Percentiles rank a stretch among this genome's conserved stretches.
These are phyloP conservation scores for Evernia prunastri DNA, from an alignment of 495 filamentous ascomycete species.

Conservation along the genomic window DNA sequence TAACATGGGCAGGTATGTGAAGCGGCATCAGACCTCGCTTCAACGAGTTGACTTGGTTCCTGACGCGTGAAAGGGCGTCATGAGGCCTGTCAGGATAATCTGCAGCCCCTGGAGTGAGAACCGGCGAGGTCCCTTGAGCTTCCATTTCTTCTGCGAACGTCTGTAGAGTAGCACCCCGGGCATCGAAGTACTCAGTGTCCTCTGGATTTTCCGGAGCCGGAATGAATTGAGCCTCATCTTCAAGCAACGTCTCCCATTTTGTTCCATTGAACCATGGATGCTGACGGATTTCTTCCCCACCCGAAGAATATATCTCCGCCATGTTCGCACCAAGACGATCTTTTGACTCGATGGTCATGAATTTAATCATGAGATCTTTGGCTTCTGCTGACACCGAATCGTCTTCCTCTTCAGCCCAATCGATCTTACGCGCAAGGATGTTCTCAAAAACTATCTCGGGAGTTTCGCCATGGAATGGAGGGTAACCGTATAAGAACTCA, in stretches of 20 bases:
- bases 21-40: slow-evolving; percentile 91
- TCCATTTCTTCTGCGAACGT: slow-evolving; percentile 89
- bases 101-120: slow-evolving; percentile 44
- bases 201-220: slow-evolving; percentile 88
- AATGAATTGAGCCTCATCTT: slow-evolving; percentile 94
- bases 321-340: slow-evolving; percentile 79
- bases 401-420: slow-evolving; percentile 74
- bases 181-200: slow-evolving; percentile 96
- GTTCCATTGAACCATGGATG: slow-evolving; percentile 86
- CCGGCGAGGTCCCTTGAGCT: slow-evolving; percentile 70
- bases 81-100: slow-evolving; percentile 84
- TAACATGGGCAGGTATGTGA: slow-evolving; percentile 93
- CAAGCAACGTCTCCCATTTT: slow-evolving; percentile 82
- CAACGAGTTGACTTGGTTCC: slow-evolving; percentile 66
- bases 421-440: slow-evolving; percentile 79
- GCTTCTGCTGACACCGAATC: slow-evolving; percentile 59
- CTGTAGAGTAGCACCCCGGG: slow-evolving; percentile 82
- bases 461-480: slow-evolving; percentile 85
- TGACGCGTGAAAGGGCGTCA: slow-evolving; percentile 85
- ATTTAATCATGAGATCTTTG: slow-evolving; percentile 84
- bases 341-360: slow-evolving; percentile 75
- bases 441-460: slow-evolving; percentile 97
- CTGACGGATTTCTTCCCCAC: slow-evolving; percentile 80
- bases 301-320: slow-evolving; percentile 68
- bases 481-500: slow-evolving; percentile 87